Conservation (phyloP, 257 asterid genomes). For the Solanum habrochaites region DNA sequence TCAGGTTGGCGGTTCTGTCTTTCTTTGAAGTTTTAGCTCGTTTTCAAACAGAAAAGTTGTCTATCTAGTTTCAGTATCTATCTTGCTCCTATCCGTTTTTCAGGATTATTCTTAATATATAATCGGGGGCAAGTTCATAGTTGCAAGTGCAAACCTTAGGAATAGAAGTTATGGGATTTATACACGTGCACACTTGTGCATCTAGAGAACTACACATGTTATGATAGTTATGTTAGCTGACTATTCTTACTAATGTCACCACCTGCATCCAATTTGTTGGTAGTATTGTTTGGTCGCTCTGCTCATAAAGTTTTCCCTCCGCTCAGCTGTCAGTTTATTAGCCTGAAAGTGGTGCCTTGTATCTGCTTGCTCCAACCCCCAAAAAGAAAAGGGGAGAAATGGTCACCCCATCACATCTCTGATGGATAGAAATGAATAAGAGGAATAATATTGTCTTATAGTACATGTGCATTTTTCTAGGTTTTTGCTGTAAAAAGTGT, state of each 20-base stretch:
- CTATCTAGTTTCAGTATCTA: neutral
- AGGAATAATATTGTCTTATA: neutral
- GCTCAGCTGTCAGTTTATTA: neutral
- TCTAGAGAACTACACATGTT: neutral
- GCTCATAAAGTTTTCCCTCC: neutral
- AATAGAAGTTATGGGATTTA: neutral
- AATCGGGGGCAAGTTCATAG: neutral
- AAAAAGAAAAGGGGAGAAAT: neutral
- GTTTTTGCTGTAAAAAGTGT: constrained; percentile 98
- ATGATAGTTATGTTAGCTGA: neutral
- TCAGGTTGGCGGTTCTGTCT: constrained; percentile 37
- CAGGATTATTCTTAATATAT: neutral
- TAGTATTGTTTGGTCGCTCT: neutral
- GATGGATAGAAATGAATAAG: neutral
- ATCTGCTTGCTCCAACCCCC: neutral
- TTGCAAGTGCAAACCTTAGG: neutral
- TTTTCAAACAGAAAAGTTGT: neutral
- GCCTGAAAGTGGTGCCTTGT: neutral
- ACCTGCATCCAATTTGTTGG: neutral
- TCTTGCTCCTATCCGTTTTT: neutral
- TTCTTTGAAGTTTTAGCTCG: neutral
- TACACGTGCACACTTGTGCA: neutral
- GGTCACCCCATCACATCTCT: neutral
- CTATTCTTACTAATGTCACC: neutral
- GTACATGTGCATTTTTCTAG: constrained; percentile 16